Evolutionary conservation across 1,139 yeast species (phyloP).

Genomic region (Pichia kudriavzevii): DNA sequence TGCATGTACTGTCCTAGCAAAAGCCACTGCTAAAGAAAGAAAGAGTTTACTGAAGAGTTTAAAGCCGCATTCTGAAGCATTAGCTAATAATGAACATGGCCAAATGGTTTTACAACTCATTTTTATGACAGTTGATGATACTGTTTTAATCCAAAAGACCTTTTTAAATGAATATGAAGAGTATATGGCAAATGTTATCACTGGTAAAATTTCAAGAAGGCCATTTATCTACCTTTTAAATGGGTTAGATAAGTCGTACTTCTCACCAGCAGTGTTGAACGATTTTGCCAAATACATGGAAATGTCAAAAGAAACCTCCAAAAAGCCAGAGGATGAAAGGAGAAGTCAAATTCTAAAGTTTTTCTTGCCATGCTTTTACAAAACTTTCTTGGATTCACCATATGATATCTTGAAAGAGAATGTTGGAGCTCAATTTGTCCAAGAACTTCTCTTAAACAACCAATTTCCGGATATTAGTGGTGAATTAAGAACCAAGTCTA

Average conservation of each 20-base stretch:
- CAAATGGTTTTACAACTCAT: slow-evolving; percentile 71
- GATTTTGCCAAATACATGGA: slow-evolving; percentile 55
- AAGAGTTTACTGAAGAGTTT: slow-evolving; percentile 65
- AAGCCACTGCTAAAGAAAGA: slow-evolving; percentile 90
- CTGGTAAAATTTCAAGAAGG: slow-evolving; percentile 77
- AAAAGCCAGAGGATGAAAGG: slow-evolving; percentile 76
- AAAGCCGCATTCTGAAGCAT: slow-evolving; percentile 63
- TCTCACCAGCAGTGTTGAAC: slow-evolving; percentile 60
- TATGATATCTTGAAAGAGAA: slow-evolving; percentile 54
- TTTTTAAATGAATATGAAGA: slow-evolving; percentile 57
- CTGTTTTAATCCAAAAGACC: slow-evolving; percentile 71
- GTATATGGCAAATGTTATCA: slow-evolving; percentile 48
- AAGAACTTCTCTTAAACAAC: slow-evolving; percentile 63
- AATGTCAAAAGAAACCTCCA: slow-evolving; percentile 67
- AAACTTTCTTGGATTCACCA: slow-evolving; percentile 42
- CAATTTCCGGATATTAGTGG: slow-evolving; percentile 38
- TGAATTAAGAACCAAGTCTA: slow-evolving; percentile 43
- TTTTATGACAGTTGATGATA: slow-evolving; percentile 88
- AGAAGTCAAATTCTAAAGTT: slow-evolving; percentile 58
- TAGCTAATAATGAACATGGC: slow-evolving; percentile 82
- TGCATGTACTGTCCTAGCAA: slow-evolving; percentile 71
- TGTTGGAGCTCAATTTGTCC: slow-evolving; percentile 75
- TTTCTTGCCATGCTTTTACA: slow-evolving; percentile 61
- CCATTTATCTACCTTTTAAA: slow-evolving; percentile 77
- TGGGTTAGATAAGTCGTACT: slow-evolving; percentile 78